Conservation (phyloP, 108 stramenopile species). For the Aureococcus anophagefferens region DNA sequence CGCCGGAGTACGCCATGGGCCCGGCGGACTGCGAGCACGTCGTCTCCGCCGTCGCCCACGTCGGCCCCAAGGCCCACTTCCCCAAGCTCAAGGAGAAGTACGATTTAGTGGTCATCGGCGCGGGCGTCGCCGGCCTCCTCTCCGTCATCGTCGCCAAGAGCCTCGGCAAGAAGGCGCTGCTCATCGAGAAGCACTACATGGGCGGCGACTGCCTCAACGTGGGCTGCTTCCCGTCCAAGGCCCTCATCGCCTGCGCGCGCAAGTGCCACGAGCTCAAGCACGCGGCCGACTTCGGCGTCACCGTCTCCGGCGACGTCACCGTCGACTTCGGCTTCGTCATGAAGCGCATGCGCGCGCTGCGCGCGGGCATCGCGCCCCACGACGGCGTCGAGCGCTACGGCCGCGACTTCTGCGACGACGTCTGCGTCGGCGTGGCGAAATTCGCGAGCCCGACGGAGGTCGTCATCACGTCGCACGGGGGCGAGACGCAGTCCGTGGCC, state of each 20-base stretch:
- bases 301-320: slow-evolving; percentile 46
- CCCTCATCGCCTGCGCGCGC: slow-evolving; percentile 66
- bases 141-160: slow-evolving; percentile 59
- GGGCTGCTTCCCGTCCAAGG: slow-evolving; percentile 91
- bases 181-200: slow-evolving; percentile 70
- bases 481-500: slow-evolving; percentile 31
- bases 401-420: slow-evolving; percentile 55
- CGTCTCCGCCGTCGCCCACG: not conserved
- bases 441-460: slow-evolving; percentile 48
- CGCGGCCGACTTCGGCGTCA: slow-evolving; percentile 68
- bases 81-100: slow-evolving; percentile 36
- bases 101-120: slow-evolving; percentile 77
- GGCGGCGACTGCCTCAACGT: slow-evolving; percentile 83
- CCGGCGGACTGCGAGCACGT: not conserved
- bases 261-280: slow-evolving; percentile 50
- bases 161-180: slow-evolving; percentile 59
- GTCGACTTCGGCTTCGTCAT: slow-evolving; percentile 74
- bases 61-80: not conserved
- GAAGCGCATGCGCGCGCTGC: slow-evolving; percentile 63
- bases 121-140: slow-evolving; percentile 67
- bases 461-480: slow-evolving; percentile 30
- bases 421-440: slow-evolving; percentile 46
- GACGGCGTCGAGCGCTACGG: slow-evolving; percentile 71
- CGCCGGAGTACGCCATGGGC: not conserved
- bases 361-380: slow-evolving; percentile 57